phyloP scores from a whole-genome alignment of 306 rosid genomes.

The Ceratonia siliqua region DNA sequence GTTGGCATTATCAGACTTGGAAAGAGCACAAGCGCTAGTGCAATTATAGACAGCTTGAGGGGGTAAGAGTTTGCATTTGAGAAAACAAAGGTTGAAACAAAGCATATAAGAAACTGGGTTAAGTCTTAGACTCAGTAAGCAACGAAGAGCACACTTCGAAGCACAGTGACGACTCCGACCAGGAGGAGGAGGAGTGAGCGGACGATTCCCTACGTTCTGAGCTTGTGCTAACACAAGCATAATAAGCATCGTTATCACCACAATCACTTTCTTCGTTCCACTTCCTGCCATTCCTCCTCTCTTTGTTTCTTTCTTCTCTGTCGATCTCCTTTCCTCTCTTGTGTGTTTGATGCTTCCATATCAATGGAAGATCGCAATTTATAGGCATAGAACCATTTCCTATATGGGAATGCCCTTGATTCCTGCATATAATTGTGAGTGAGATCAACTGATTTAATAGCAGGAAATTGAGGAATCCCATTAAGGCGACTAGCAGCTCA shows the following conservation, averaged over 20 bases:
- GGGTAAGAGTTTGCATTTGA: neutral
- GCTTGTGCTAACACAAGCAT: neutral
- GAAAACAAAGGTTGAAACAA: neutral
- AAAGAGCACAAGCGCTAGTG: neutral
- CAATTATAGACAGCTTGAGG: neutral
- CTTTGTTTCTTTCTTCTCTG: neutral
- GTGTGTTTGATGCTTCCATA: neutral
- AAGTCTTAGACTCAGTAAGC: neutral
- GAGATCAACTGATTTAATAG: neutral
- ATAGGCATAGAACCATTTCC: neutral
- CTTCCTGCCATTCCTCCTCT: neutral
- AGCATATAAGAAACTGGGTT: neutral
- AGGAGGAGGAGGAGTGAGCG: neutral
- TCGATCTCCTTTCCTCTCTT: constrained; percentile 1
- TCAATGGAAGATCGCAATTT: neutral
- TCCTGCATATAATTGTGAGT: neutral
- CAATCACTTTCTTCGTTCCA: neutral
- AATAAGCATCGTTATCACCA: neutral
- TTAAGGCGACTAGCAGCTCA: neutral
- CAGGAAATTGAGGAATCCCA: neutral
- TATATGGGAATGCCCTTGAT: neutral
- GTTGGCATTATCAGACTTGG: neutral
- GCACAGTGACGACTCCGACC: neutral
- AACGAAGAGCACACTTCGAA: neutral
- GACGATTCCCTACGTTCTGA: neutral